A percentile compares a stretch with the other conserved stretches of the same genome.
Conservation (phyloP, 176 grass and related monocot genomes). For the Rhynchospora breviuscula region DNA sequence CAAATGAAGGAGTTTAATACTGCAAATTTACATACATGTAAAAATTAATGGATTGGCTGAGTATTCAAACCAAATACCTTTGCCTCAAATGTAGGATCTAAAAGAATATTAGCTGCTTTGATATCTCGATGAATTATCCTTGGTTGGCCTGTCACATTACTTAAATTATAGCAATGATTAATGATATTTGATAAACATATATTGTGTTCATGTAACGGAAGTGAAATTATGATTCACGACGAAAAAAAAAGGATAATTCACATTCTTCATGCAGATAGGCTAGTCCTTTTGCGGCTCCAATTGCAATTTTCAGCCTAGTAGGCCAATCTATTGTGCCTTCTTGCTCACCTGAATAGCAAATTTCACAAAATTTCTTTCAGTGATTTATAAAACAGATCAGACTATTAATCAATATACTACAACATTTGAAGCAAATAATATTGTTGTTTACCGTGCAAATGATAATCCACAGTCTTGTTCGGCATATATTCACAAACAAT, state of each 20-base stretch:
- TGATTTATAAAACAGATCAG: neutral
- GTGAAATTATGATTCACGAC: neutral
- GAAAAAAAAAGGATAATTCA: neutral
- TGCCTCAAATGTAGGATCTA: conserved; percentile 32
- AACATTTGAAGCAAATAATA: neutral
- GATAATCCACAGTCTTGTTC: conserved; percentile 26
- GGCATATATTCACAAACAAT: conserved; percentile 36
- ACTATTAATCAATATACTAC: neutral
- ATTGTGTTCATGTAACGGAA: neutral
- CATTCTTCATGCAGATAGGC: conserved; percentile 42
- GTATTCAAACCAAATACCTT: conserved; percentile 19
- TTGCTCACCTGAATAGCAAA: neutral
- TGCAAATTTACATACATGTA: too few relatives aligned
- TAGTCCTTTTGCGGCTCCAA: conserved; percentile 34
- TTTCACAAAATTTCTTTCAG: neutral
- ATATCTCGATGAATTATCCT: conserved; percentile 39
- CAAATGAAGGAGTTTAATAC: neutral
- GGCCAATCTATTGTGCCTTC: conserved; percentile 25
- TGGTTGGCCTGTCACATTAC: conserved; percentile 26
- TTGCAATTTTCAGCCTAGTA: conserved; percentile 29
- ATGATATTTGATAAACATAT: neutral
- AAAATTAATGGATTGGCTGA: neutral
- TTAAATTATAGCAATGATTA: neutral
- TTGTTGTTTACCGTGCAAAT: conserved; percentile 24
- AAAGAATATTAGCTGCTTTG: conserved; percentile 37